Percentiles rank a stretch among this genome's conserved stretches.
phyloP scores from a whole-genome alignment of 2,329 filamentous ascomycete genomes.

The Cladosporium colombiae region DNA sequence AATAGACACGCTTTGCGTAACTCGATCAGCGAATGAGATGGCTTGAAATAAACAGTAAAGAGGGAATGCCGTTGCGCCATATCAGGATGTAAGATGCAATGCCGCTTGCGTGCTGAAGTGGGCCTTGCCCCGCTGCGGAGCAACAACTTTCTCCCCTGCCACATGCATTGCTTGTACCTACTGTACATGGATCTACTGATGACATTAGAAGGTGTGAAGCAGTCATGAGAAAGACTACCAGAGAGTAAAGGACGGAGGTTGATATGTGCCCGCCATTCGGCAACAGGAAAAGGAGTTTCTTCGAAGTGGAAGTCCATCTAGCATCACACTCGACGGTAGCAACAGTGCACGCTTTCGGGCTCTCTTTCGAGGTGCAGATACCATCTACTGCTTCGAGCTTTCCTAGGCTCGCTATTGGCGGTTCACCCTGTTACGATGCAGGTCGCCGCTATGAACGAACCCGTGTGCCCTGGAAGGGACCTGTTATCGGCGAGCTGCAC shows the following conservation, averaged over 20 bases:
- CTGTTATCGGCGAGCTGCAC: background rate
- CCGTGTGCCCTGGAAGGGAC: background rate
- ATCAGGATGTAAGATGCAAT: constrained; percentile 12
- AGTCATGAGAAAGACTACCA: background rate
- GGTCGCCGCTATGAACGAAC: background rate
- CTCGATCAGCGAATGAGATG: background rate
- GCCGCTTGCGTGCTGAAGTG: constrained; percentile 6
- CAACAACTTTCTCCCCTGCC: background rate
- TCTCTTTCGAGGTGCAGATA: background rate
- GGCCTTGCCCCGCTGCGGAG: background rate
- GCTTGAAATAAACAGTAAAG: background rate
- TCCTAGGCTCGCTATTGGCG: background rate
- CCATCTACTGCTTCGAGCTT: background rate
- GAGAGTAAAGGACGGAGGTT: background rate
- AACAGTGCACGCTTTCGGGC: background rate
- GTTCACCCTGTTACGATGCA: background rate
- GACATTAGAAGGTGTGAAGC: background rate
- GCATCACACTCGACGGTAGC: background rate
- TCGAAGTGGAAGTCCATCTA: background rate
- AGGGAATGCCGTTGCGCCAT: constrained; percentile 7
- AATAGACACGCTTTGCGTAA: background rate
- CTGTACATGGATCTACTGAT: background rate
- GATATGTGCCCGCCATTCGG: background rate
- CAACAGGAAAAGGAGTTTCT: background rate
- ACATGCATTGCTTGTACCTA: background rate